Percentiles rank a stretch among this genome's conserved stretches.
Evolutionary conservation across 179 eudicot species (phyloP).

Genomic region (Spinacia oleracea): DNA sequence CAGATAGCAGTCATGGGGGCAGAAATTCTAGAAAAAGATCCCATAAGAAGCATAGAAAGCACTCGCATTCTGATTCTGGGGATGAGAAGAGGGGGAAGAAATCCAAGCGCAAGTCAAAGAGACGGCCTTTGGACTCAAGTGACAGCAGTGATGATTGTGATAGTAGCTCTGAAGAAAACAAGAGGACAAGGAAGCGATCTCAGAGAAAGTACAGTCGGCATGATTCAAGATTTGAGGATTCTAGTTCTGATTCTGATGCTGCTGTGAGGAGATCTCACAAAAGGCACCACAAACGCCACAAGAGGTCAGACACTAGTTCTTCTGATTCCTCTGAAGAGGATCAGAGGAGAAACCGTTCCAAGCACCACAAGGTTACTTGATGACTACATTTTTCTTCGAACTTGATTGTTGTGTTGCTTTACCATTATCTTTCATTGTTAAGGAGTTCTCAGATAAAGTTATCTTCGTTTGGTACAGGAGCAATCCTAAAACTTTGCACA

Average conservation of each 20-base stretch:
- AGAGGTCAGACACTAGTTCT: slow-evolving; percentile 17
- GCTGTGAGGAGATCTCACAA: slow-evolving; percentile 36
- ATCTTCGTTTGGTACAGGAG: background rate
- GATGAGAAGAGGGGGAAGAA: slow-evolving; percentile 55
- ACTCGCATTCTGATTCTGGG: slow-evolving; percentile 45
- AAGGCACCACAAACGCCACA: slow-evolving; percentile 47
- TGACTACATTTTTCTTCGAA: background rate
- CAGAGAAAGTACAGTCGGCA: slow-evolving; percentile 45
- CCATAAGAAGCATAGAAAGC: slow-evolving; percentile 66
- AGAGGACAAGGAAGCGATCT: slow-evolving; percentile 37
- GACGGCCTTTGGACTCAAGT: slow-evolving; percentile 45
- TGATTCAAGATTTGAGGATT: slow-evolving; percentile 31
- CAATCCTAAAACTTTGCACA: background rate
- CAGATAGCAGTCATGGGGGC: slow-evolving; percentile 43
- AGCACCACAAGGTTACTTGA: slow-evolving; percentile 31
- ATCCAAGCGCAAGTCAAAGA: slow-evolving; percentile 57
- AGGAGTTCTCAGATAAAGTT: background rate
- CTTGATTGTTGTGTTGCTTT: background rate
- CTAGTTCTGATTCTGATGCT: slow-evolving; percentile 36
- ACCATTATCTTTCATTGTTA: background rate
- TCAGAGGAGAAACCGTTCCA: slow-evolving; percentile 31
- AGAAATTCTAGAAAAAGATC: slow-evolving; percentile 53
- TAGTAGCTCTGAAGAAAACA: slow-evolving; percentile 51
- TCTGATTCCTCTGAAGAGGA: slow-evolving; percentile 30
- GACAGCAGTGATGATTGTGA: slow-evolving; percentile 49